A percentile compares a stretch with the other conserved stretches of the same genome.
These are phyloP conservation scores for Pseudofabraea citricarpa DNA, from an alignment of 2,329 filamentous ascomycete species.

Conservation along the genomic window DNA sequence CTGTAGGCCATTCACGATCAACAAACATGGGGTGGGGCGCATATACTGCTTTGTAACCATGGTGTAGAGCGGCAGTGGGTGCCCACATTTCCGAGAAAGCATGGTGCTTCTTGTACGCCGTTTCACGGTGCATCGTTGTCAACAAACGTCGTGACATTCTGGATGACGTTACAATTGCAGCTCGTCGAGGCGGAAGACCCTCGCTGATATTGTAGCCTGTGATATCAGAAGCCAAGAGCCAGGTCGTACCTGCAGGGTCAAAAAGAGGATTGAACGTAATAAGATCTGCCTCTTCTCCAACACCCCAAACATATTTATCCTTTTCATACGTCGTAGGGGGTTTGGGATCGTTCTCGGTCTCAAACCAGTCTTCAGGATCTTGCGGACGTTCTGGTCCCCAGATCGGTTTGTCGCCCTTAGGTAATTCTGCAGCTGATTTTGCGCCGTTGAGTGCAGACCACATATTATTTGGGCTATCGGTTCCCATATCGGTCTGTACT, in stretches of 20 bases:
- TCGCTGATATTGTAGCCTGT: constrained; percentile 72
- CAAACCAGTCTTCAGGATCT: constrained; percentile 65
- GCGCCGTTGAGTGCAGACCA: constrained; percentile 49
- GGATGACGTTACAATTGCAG: constrained; percentile 83
- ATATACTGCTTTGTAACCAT: constrained; percentile 89
- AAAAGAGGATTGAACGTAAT: constrained; percentile 91
- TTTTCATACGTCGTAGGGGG: constrained; percentile 71
- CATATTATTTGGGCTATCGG: constrained; percentile 59
- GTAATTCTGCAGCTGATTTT: constrained; percentile 21
- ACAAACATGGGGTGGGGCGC: constrained; percentile 86
- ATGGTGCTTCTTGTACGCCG: constrained; percentile 75
- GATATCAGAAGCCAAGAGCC: constrained; percentile 77
- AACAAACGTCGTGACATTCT: constrained; percentile 78
- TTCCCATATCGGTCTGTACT: constrained; percentile 69
- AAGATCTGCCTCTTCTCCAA: constrained; percentile 84
- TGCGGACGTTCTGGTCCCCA: constrained; percentile 79
- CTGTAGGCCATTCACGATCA: constrained; percentile 79
- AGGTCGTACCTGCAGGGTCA: constrained; percentile 81
- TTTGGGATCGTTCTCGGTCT: constrained; percentile 65
- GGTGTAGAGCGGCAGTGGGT: constrained; percentile 78
- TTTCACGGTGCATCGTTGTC: constrained; percentile 86
- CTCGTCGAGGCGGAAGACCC: constrained; percentile 65
- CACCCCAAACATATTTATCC: constrained; percentile 81
- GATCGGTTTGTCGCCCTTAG: constrained; percentile 56
- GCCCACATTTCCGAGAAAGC: constrained; percentile 99